Conservation (phyloP, 768 basidiomycete genomes). For the Russula emetica region DNA sequence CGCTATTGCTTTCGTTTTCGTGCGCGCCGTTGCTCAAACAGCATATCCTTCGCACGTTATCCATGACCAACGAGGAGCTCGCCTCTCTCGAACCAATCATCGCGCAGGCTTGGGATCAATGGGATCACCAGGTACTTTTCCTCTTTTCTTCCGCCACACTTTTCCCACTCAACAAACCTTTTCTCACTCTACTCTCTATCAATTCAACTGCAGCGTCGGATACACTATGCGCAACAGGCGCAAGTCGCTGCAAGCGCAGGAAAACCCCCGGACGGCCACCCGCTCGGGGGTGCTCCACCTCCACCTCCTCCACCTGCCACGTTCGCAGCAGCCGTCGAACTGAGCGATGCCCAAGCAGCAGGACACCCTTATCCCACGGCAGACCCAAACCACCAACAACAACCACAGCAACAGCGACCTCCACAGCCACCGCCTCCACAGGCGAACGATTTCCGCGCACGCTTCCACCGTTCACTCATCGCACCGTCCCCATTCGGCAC, state of each 20-base stretch:
- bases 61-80: slow-evolving; percentile 76
- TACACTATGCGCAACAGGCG: slow-evolving; percentile 43
- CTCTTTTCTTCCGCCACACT: not conserved
- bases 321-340: slow-evolving; percentile 23
- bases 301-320: slow-evolving; percentile 27
- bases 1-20: slow-evolving; percentile 69
- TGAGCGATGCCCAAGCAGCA: slow-evolving; percentile 24
- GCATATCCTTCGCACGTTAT: slow-evolving; percentile 65
- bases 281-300: slow-evolving; percentile 28
- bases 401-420: not conserved
- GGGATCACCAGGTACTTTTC: slow-evolving; percentile 70
- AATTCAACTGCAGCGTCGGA: slow-evolving; percentile 38
- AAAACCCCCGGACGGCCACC: slow-evolving; percentile 33
- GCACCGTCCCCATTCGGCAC: slow-evolving; percentile 57
- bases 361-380: slow-evolving; percentile 22
- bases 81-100: slow-evolving; percentile 74
- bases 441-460: slow-evolving; percentile 57
- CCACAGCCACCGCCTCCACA: slow-evolving; percentile 24
- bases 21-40: slow-evolving; percentile 70
- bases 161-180: not conserved
- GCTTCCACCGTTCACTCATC: slow-evolving; percentile 58
- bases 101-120: slow-evolving; percentile 81
- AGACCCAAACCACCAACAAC: slow-evolving; percentile 26
- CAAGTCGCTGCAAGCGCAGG: slow-evolving; percentile 27
- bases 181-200: too few species aligned